These are phyloP conservation scores for Phytomonas serpens DNA, from an alignment of 208 protist genomes.

Conservation along the genomic window DNA sequence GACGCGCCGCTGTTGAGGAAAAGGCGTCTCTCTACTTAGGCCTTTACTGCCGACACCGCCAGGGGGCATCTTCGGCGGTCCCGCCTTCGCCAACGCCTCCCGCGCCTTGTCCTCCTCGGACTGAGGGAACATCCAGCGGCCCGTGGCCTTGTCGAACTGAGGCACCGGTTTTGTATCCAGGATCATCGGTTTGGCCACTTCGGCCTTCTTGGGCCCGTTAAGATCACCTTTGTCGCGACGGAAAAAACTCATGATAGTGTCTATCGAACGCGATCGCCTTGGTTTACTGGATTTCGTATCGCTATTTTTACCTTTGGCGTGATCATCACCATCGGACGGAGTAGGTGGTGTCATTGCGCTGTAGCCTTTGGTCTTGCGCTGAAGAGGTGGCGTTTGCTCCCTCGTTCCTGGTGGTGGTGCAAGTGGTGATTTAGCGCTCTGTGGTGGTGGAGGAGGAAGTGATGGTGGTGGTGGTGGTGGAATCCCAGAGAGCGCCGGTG, in stretches of 20 bases:
- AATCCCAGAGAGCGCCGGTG: slow-evolving; percentile 5
- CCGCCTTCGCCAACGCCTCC: slow-evolving; percentile 44
- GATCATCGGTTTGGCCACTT: slow-evolving; percentile 84
- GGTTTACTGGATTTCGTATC: neutral
- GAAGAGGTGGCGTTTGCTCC: neutral
- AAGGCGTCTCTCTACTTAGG: neutral
- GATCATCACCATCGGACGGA: neutral
- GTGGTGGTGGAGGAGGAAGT: neutral
- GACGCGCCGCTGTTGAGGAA: neutral
- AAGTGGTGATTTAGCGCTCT: slow-evolving; percentile 1
- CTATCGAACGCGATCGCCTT: slow-evolving; percentile 49
- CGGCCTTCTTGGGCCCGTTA: slow-evolving; percentile 24
- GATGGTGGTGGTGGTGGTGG: neutral
- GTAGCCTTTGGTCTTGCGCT: neutral
- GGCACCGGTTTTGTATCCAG: slow-evolving; percentile 74
- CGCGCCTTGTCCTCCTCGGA: slow-evolving; percentile 76
- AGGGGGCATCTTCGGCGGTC: slow-evolving; percentile 54
- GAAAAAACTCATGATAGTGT: slow-evolving; percentile 39
- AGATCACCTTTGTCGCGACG: slow-evolving; percentile 24
- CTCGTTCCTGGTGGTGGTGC: neutral
- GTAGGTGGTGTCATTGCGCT: neutral
- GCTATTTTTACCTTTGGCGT: neutral
- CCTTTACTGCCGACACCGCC: slow-evolving; percentile 9
- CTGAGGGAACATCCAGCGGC: slow-evolving; percentile 73
- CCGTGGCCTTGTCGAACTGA: slow-evolving; percentile 60